Base-by-base conservation (phyloP, 306 rosid genomes). In the Vigna mungo region DNA sequence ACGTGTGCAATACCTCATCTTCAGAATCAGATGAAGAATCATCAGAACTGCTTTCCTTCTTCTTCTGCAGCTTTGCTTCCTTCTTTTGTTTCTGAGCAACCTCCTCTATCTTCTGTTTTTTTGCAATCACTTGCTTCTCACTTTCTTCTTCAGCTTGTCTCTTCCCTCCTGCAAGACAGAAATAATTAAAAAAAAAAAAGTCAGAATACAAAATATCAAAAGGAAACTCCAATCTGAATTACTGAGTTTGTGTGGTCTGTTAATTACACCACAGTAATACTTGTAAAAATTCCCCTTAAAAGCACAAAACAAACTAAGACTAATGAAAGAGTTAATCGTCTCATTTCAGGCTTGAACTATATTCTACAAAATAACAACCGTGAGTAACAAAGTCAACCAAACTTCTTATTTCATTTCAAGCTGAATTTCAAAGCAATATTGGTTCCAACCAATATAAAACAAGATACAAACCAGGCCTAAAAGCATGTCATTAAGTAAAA, bases 71-170 rank as follows among this genome's bases (percentile, higher is more conserved):
- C 84, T 86, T 83, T 0, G 43, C 6, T 55, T 84, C 96, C 58
- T 46, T 71, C 86, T 88, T 88, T 25, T 85, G 85, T 80, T 89
- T 94, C 68, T 25, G 78, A 34, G 76, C 80, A 69, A 88, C 91
- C 76, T 53, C 91, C n/a, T 79, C 79, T 21, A 5, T 79, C 85
- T 90, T 95, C 82, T 87, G 97, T 85, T 89, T 95, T 87, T 92
- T 92, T 0, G 87, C 80, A 49, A 69, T 83, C 69, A 82, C 89
- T 32, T 25, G 27, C 27, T 95, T 94, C 79, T 80, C 82, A 0
- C 82, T 18, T 27, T 69, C 87, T 21, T 79, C 85, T 55, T 82
- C 92, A 55, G 96, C 89, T 69, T 86, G 90, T 44, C 98, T 86
- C 89, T 95, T 95, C 30, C 87, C 97, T 0, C 32, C 46, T 92